Conservation (phyloP, 1,284 basidiomycete genomes). For the Cryptococcus sp. region DNA sequence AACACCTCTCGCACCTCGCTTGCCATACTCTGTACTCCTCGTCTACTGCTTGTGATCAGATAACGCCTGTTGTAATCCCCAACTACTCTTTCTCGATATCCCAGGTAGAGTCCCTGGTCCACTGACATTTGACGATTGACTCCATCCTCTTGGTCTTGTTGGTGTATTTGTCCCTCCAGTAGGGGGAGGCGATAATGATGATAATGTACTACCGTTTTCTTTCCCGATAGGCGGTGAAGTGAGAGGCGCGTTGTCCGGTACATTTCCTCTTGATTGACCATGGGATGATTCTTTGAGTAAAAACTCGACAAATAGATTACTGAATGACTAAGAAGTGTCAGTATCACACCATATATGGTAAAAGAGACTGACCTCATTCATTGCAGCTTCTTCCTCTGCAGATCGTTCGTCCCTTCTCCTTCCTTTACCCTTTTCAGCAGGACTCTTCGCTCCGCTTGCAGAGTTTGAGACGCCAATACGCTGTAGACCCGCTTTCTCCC, state of each 20-base stretch:
- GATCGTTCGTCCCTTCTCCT: slow-evolving; percentile 59
- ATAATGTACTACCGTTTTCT: background rate
- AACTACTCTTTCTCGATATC: slow-evolving; percentile 12
- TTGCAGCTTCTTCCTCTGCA: slow-evolving; percentile 43
- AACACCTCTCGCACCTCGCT: background rate
- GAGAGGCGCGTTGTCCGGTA: background rate
- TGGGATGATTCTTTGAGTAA: slow-evolving; percentile 77
- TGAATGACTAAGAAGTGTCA: slow-evolving; percentile 67
- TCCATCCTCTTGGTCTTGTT: slow-evolving; percentile 7
- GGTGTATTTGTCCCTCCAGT: slow-evolving; percentile 9
- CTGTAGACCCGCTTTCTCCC: slow-evolving; percentile 84
- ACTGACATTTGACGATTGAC: slow-evolving; percentile 14
- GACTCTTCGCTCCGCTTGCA: slow-evolving; percentile 12
- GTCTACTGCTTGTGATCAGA: background rate
- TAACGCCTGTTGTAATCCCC: slow-evolving; percentile 7
- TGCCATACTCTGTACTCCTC: background rate
- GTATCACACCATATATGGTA: background rate
- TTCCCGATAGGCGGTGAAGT: background rate
- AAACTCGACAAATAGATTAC: slow-evolving; percentile 91
- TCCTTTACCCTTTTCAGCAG: slow-evolving; percentile 53
- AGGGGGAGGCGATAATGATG: slow-evolving; percentile 3
- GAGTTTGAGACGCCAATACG: slow-evolving; percentile 47
- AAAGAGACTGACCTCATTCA: slow-evolving; percentile 43
- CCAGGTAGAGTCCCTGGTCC: slow-evolving; percentile 6
- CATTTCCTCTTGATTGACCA: slow-evolving; percentile 20